A percentile compares a stretch with the other conserved stretches of the same genome.
Conservation (phyloP, 225 moss, liverwort and hornwort genomes). For the Polytrichum commune region DNA sequence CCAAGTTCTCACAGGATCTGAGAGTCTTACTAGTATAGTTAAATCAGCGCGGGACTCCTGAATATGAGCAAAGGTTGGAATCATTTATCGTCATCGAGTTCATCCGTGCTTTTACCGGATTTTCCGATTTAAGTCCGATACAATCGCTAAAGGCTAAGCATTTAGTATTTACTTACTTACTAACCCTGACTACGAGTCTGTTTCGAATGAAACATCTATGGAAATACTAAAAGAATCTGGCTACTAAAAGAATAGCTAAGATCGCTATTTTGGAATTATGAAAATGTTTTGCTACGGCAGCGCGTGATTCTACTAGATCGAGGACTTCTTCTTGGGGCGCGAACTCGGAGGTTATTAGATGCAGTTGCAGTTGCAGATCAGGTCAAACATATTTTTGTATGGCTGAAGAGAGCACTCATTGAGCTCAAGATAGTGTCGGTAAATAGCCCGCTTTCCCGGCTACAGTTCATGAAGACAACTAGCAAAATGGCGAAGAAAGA, state of each 20-base stretch:
- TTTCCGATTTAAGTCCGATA: background rate
- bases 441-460: background rate
- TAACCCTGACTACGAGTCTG: no score
- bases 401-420: background rate
- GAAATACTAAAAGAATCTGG: no score
- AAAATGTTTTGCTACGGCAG: no score
- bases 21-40: background rate
- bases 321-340: background rate
- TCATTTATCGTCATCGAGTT: background rate
- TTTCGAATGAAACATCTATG: no score
- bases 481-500: slow-evolving; percentile 54
- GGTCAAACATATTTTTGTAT: background rate
- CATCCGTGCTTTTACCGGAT: background rate
- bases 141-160: background rate
- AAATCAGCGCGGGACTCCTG: background rate
- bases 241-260: no score
- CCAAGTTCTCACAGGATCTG: background rate
- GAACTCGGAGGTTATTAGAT: background rate
- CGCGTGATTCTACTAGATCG: background rate
- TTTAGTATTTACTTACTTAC: background rate
- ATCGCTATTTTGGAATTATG: no score
- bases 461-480: slow-evolving; percentile 19
- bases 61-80: background rate
- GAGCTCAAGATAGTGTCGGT: background rate
- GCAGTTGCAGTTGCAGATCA: slow-evolving; percentile 5